phyloP scores from a whole-genome alignment of 768 basidiomycete species.

The Lentinula sp. region DNA sequence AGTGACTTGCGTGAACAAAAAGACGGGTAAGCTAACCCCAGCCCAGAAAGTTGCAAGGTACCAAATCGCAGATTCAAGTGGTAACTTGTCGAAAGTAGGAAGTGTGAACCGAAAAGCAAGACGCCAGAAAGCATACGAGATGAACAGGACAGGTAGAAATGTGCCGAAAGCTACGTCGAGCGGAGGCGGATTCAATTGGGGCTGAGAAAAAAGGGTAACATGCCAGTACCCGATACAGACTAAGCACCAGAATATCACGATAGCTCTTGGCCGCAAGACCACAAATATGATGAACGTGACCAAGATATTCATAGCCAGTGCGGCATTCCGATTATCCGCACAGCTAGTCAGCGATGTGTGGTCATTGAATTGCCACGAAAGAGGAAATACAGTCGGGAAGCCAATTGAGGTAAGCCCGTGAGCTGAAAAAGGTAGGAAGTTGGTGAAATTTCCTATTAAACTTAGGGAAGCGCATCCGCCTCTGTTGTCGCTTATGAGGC shows the following conservation, averaged over 20 bases:
- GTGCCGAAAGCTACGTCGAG: slow-evolving; percentile 67
- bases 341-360: slow-evolving; percentile 53
- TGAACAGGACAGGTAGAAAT: slow-evolving; percentile 75
- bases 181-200: slow-evolving; percentile 57
- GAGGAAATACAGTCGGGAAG: slow-evolving; percentile 72
- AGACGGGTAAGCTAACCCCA: slow-evolving; percentile 30
- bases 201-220: slow-evolving; percentile 72
- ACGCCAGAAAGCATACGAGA: slow-evolving; percentile 77
- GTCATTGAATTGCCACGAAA: slow-evolving; percentile 54
- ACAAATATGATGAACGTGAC: slow-evolving; percentile 65
- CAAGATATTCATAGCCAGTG: slow-evolving; percentile 68
- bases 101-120: slow-evolving; percentile 68
- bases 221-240: slow-evolving; percentile 84
- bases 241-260: slow-evolving; percentile 70
- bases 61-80: slow-evolving; percentile 68
- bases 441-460: slow-evolving; percentile 66
- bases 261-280: slow-evolving; percentile 62
- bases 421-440: slow-evolving; percentile 52
- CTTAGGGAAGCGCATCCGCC: slow-evolving; percentile 77
- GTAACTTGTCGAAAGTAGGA: slow-evolving; percentile 59
- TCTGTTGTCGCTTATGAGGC: slow-evolving; percentile 51
- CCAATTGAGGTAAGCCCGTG: slow-evolving; percentile 67
- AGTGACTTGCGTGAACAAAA: background rate
- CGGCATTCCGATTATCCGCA: slow-evolving; percentile 61
- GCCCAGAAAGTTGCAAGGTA: slow-evolving; percentile 79